phyloP scores from a whole-genome alignment of 2,329 filamentous ascomycete species.

The Neopestalotiopsis sp. region DNA sequence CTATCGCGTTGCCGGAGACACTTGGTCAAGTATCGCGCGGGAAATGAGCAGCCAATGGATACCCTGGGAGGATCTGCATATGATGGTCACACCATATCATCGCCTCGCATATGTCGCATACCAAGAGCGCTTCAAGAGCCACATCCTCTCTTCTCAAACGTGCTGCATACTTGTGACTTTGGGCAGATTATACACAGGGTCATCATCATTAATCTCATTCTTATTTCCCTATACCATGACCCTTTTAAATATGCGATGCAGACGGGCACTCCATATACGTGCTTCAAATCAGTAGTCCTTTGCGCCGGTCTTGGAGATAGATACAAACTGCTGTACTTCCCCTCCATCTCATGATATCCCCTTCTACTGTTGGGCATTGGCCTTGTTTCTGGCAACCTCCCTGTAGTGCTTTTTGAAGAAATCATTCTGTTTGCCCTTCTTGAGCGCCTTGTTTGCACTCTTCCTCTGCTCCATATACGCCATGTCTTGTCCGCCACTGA shows the following conservation, averaged over 20 bases:
- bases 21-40: not conserved
- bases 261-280: not conserved
- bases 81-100: not conserved
- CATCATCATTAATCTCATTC: not conserved
- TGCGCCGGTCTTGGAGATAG: not conserved
- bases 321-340: not conserved
- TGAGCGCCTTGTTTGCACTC: constrained; percentile 70
- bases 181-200: not conserved
- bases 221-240: not conserved
- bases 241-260: not conserved
- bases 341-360: not conserved
- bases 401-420: constrained; percentile 72
- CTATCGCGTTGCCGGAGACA: not conserved
- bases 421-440: constrained; percentile 62
- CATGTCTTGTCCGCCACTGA: constrained; percentile 95
- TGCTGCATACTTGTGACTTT: not conserved
- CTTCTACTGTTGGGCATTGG: constrained; percentile 21
- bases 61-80: not conserved
- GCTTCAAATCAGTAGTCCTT: not conserved
- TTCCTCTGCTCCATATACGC: constrained; percentile 89
- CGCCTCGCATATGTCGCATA: not conserved
- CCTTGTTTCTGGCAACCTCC: constrained; percentile 59
- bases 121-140: not conserved
- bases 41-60: not conserved
- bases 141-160: not conserved